phyloP scores from a whole-genome alignment of 2,329 filamentous ascomycete species.

The Cladosporium cucumerinum region DNA sequence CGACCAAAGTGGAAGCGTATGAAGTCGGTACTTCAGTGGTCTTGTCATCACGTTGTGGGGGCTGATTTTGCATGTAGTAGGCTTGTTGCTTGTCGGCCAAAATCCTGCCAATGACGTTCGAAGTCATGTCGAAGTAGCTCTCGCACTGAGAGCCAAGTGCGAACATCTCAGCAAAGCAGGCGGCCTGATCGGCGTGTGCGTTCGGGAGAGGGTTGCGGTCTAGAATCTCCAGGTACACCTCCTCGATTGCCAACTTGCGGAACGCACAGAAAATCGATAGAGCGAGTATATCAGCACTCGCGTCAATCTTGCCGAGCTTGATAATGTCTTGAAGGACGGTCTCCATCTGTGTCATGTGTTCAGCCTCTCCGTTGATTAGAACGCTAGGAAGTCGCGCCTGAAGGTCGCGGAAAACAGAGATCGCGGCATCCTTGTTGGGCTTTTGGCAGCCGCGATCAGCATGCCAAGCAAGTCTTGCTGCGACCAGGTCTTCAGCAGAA shows the following conservation, averaged over 20 bases:
- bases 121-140: slow-evolving; percentile 56
- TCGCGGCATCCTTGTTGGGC: slow-evolving; percentile 34
- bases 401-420: slow-evolving; percentile 40
- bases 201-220: slow-evolving; percentile 62
- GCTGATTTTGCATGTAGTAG: slow-evolving; percentile 24
- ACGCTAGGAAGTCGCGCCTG: slow-evolving; percentile 19
- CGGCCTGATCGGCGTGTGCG: slow-evolving; percentile 60
- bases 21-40: slow-evolving; percentile 22
- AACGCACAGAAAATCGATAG: slow-evolving; percentile 58
- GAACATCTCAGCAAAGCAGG: slow-evolving; percentile 62
- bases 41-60: slow-evolving; percentile 21
- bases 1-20: slow-evolving; percentile 21
- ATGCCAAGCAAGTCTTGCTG: slow-evolving; percentile 44
- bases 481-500: slow-evolving; percentile 36
- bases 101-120: slow-evolving; percentile 22
- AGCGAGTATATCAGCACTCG: slow-evolving; percentile 51
- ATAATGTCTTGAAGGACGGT: slow-evolving; percentile 15
- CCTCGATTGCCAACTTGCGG: slow-evolving; percentile 56
- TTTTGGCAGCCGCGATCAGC: slow-evolving; percentile 37
- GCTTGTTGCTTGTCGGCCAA: slow-evolving; percentile 21
- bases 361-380: slow-evolving; percentile 18
- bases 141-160: slow-evolving; percentile 62
- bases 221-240: slow-evolving; percentile 61
- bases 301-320: slow-evolving; percentile 21
- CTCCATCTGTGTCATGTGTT: slow-evolving; percentile 18